Percentiles rank a stretch among this genome's conserved stretches.
Evolutionary conservation across 805 yeast genomes (phyloP).

Genomic region (Helenozyma baotianmanensis): DNA sequence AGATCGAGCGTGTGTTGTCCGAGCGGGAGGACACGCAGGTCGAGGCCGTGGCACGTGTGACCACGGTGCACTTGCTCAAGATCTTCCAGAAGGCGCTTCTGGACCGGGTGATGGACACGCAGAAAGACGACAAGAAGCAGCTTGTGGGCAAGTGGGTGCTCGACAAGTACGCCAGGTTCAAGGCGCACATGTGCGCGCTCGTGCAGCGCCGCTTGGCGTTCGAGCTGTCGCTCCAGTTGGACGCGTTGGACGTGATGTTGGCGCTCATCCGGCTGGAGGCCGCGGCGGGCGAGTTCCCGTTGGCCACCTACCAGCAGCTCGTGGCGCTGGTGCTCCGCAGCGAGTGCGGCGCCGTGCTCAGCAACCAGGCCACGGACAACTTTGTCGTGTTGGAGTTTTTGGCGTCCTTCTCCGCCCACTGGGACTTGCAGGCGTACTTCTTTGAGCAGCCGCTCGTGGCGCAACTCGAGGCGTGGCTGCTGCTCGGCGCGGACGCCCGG

Average conservation of each 20-base stretch:
- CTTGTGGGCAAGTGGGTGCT: conserved; percentile 60
- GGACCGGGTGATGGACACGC: conserved; percentile 27
- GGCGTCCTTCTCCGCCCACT: conserved; percentile 49
- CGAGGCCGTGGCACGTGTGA: conserved; percentile 34
- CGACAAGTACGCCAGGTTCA: conserved; percentile 53
- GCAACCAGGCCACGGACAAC: conserved; percentile 47
- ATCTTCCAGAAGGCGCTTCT: conserved; percentile 47
- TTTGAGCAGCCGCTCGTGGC: conserved; percentile 38
- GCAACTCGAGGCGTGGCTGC: conserved; percentile 4
- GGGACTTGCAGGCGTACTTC: conserved; percentile 78
- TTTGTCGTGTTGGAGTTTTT: conserved; percentile 52
- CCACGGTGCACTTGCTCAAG: conserved; percentile 39
- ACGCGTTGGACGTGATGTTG: conserved; percentile 50
- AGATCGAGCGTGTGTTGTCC: conserved; percentile 15
- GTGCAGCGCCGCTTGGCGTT: conserved; percentile 38
- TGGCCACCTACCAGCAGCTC: conserved; percentile 42
- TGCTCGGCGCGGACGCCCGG: neutral
- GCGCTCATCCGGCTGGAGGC: conserved; percentile 57
- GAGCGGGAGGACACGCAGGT: conserved; percentile 16
- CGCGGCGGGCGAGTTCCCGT: conserved; percentile 56
- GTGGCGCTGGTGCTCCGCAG: conserved; percentile 27
- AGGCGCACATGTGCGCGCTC: conserved; percentile 38
- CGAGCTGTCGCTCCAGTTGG: conserved; percentile 50
- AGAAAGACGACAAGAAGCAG: conserved; percentile 39
- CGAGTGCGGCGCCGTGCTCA: conserved; percentile 32